phyloP scores from a whole-genome alignment of 2,329 filamentous ascomycete species.

The Neocucurbitaria cava region DNA sequence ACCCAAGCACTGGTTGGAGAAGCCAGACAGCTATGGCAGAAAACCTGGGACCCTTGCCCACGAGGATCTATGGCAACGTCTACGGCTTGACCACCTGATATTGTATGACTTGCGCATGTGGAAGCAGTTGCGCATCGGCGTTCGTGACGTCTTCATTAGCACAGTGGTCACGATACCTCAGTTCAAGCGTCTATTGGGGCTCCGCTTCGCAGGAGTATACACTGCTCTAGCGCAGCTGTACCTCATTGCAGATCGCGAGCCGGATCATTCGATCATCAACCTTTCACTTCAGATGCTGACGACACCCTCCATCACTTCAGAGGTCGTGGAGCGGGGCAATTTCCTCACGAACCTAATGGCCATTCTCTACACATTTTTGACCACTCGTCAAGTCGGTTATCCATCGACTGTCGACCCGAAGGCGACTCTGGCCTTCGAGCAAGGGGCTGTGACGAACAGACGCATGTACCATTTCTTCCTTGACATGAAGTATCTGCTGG shows the following conservation, averaged over 20 bases:
- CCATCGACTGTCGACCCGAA: slow-evolving; percentile 86
- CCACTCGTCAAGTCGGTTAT: slow-evolving; percentile 92
- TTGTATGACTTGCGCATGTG: slow-evolving; percentile 94
- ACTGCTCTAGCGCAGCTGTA: slow-evolving; percentile 93
- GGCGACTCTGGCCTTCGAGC: slow-evolving; percentile 89
- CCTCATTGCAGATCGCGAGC: slow-evolving; percentile 92
- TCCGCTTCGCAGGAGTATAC: slow-evolving; percentile 94
- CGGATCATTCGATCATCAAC: slow-evolving; percentile 98
- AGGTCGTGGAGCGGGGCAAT: slow-evolving; percentile 93
- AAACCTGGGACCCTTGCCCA: slow-evolving; percentile 70
- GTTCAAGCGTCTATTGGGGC: slow-evolving; percentile 91
- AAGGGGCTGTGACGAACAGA: slow-evolving; percentile 91
- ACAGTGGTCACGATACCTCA: slow-evolving; percentile 94
- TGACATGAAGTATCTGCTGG: slow-evolving; percentile 89
- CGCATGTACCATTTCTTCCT: slow-evolving; percentile 98
- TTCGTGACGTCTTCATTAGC: slow-evolving; percentile 92
- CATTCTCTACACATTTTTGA: slow-evolving; percentile 96
- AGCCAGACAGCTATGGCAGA: slow-evolving; percentile 72
- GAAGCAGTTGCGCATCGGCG: slow-evolving; percentile 91
- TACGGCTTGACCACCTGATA: slow-evolving; percentile 92
- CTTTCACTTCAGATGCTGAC: slow-evolving; percentile 96
- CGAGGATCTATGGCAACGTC: slow-evolving; percentile 87
- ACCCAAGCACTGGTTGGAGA: slow-evolving; percentile 85
- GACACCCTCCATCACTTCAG: slow-evolving; percentile 93
- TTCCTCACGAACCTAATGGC: slow-evolving; percentile 95